Evolutionary conservation across 2,329 filamentous ascomycete species (phyloP), one percentile per base, ranked within the genome.

Genomic region (Pseudocercospora vitis): DNA sequence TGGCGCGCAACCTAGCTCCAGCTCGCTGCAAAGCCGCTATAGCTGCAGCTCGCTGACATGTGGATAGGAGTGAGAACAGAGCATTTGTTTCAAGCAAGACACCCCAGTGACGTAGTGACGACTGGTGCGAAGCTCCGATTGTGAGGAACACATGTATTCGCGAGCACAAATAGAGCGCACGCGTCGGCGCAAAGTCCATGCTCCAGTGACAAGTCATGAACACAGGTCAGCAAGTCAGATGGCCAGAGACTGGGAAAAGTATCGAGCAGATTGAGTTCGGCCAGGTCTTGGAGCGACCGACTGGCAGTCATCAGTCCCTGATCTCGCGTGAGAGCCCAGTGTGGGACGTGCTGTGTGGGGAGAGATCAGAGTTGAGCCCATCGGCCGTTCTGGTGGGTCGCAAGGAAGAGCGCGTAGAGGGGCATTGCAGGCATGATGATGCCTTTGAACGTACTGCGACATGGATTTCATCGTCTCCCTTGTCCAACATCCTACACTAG

Each of bases 271-370:
- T 39, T 50, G 48, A 47, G 52, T 52, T 50, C 49, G 56, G 49
- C 52, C 39, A 58, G 56, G 51, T 31, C 44, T 52, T 18, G 45
- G 33, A 32, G 44, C 33, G 51, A 49, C 48, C 50, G 26, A 50
- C 48, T 42, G 31, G 26, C n/a, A n/a, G n/a, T n/a, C n/a, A n/a
- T 31, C 35, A 16, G 29, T 39, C 50, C 48, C 50, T 48, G 51
- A 39, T 16, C 24, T 48, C 55, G 31, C 51, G 40, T 49, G 28
- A 39, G 49, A 48, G 44, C 32, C 18, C 24, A 39, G 29, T n/a
- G n/a, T n/a, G n/a, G n/a, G n/a, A n/a, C n/a, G n/a, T n/a, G n/a
- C n/a, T n/a, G 26, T 54, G 52, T 52, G 57, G 48, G 50, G 53
- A 57, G 50, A 48, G 50, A 42, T 40, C 32, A 40, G 47, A 47